A percentile compares a stretch with the other conserved stretches of the same genome.
Evolutionary conservation across 345 rosid species (phyloP).

Genomic region (Euclidium syriacum): DNA sequence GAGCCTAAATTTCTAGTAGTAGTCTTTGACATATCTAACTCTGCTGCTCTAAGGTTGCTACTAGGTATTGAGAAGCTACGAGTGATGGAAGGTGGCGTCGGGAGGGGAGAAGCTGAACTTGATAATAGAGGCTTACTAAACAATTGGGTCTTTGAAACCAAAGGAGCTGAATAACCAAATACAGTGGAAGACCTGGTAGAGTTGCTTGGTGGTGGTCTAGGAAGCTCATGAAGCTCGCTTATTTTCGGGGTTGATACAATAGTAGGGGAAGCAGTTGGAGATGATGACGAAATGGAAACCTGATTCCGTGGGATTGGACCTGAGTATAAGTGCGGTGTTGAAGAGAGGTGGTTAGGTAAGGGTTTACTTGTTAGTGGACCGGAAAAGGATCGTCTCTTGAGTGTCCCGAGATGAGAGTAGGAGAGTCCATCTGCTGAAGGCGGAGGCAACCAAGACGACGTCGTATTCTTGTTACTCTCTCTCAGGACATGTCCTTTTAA

Average conservation of each 20-base stretch:
- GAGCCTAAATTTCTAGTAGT: conserved; percentile 35
- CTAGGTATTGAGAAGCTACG: conserved; percentile 91
- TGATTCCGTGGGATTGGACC: conserved; percentile 62
- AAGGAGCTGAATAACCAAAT: conserved; percentile 70
- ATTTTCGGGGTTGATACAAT: conserved; percentile 74
- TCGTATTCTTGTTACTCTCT: conserved; percentile 52
- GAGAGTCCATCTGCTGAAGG: conserved; percentile 52
- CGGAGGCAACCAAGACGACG: conserved; percentile 47
- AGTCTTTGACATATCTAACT: conserved; percentile 36
- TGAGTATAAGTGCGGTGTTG: conserved; percentile 52
- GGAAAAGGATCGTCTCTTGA: conserved; percentile 68
- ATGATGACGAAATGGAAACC: conserved; percentile 39
- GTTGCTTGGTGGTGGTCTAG: conserved; percentile 79
- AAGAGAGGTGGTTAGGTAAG: conserved; percentile 36
- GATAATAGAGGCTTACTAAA: conserved; percentile 32
- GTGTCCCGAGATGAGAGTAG: conserved; percentile 46
- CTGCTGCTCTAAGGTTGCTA: conserved; percentile 45
- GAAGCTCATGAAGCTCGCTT: conserved; percentile 98
- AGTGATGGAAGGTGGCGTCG: conserved; percentile 64
- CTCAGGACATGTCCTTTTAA: conserved; percentile 37
- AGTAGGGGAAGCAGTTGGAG: conserved; percentile 65
- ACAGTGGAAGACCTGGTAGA: conserved; percentile 40
- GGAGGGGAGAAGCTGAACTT: conserved; percentile 61
- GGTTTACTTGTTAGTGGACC: conserved; percentile 65
- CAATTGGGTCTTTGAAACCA: conserved; percentile 52